phyloP scores from a whole-genome alignment of 495 filamentous ascomycete genomes.

The Penicillium maclennaniae region DNA sequence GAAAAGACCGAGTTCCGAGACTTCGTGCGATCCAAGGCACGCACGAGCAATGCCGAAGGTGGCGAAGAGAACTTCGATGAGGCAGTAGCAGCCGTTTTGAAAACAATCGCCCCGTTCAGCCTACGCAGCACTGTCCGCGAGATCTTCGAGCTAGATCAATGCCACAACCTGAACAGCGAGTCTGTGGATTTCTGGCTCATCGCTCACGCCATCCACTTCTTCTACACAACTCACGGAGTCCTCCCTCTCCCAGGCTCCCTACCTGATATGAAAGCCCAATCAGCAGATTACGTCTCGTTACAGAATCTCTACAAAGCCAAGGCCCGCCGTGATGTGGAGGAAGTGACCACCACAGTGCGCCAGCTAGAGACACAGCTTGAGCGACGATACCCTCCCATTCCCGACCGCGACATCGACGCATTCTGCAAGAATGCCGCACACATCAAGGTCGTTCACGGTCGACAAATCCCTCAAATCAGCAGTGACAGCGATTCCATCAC shows the following conservation, averaged over 20 bases:
- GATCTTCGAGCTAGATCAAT: slow-evolving; percentile 68
- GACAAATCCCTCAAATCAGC: slow-evolving; percentile 45
- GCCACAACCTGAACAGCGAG: slow-evolving; percentile 40
- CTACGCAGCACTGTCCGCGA: slow-evolving; percentile 66
- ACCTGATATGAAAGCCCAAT: slow-evolving; percentile 98
- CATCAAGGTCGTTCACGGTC: slow-evolving; percentile 77
- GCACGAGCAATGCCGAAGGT: slow-evolving; percentile 75
- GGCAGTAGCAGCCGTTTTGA: slow-evolving; percentile 80
- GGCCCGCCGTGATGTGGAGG: slow-evolving; percentile 71
- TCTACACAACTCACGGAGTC: slow-evolving; percentile 64
- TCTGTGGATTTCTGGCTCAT: slow-evolving; percentile 81
- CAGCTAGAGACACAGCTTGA: slow-evolving; percentile 53
- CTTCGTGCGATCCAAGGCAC: slow-evolving; percentile 59
- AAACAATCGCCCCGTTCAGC: slow-evolving; percentile 65
- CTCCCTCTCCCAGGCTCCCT: slow-evolving; percentile 84
- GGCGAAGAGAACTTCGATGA: slow-evolving; percentile 98
- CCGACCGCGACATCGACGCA: slow-evolving; percentile 75
- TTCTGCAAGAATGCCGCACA: slow-evolving; percentile 97
- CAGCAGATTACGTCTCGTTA: slow-evolving; percentile 82
- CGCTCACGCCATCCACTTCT: slow-evolving; percentile 71
- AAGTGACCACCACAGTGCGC: slow-evolving; percentile 70
- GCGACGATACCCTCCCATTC: slow-evolving; percentile 44
- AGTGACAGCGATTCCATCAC: slow-evolving; percentile 29
- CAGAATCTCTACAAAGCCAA: slow-evolving; percentile 94
- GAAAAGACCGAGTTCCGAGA: slow-evolving; percentile 83